These are phyloP conservation scores for Hypoxylon sp. DNA, from an alignment of 2,329 filamentous ascomycete genomes.

Conservation along the genomic window DNA sequence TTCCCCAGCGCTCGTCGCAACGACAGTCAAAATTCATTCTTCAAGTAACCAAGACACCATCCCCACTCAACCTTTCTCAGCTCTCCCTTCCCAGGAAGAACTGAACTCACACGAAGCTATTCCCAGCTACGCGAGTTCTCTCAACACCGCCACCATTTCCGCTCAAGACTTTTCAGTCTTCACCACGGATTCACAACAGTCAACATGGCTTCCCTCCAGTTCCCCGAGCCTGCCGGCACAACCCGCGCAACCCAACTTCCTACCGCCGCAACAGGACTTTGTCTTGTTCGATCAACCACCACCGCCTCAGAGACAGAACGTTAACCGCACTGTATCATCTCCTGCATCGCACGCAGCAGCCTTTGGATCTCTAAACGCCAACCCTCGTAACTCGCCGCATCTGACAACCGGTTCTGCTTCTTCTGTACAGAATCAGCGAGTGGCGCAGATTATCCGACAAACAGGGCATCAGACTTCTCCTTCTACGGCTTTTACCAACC, in stretches of 20 bases:
- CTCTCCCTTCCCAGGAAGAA: slow-evolving; percentile 70
- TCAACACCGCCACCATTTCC: slow-evolving; percentile 71
- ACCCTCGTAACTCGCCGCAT: slow-evolving; percentile 63
- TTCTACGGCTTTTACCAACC: slow-evolving; percentile 66
- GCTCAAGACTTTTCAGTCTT: slow-evolving; percentile 79
- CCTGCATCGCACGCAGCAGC: slow-evolving; percentile 62
- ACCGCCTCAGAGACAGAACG: slow-evolving; percentile 60
- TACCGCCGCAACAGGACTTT: slow-evolving; percentile 78
- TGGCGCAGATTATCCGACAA: slow-evolving; percentile 71
- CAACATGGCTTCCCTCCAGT: slow-evolving; percentile 85
- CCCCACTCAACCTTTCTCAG: slow-evolving; percentile 68
- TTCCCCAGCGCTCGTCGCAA: slow-evolving; percentile 53
- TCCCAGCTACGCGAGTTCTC: slow-evolving; percentile 71
- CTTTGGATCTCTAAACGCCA: slow-evolving; percentile 58
- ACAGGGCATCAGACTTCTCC: slow-evolving; percentile 68
- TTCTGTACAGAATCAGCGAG: slow-evolving; percentile 69
- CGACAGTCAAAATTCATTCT: slow-evolving; percentile 69
- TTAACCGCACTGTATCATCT: slow-evolving; percentile 61
- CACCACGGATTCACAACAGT: slow-evolving; percentile 83
- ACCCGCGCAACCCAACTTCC: slow-evolving; percentile 69
- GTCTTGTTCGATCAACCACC: slow-evolving; percentile 77
- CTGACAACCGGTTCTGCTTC: slow-evolving; percentile 57
- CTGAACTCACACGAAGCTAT: slow-evolving; percentile 78
- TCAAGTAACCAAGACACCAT: slow-evolving; percentile 57
- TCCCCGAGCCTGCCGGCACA: slow-evolving; percentile 73